Conservation (phyloP, 345 rosid species). For the Populus simonii region DNA sequence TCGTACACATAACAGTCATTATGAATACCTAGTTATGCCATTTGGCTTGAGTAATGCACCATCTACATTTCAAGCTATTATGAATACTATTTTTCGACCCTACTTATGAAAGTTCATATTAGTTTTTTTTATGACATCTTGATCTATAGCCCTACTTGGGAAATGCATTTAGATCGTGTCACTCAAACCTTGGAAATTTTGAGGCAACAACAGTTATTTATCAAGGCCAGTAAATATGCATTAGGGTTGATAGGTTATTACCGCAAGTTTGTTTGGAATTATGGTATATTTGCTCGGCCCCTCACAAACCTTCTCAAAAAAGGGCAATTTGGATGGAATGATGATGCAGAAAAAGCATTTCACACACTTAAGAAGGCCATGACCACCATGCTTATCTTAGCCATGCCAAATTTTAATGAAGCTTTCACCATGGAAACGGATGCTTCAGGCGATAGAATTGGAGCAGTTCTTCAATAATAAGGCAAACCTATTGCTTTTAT, state of each 20-base stretch:
- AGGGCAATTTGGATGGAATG: too few relatives aligned
- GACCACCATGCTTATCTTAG: neutral
- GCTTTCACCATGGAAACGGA: neutral
- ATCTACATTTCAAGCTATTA: neutral
- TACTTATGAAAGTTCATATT: neutral
- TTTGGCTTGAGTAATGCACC: conserved; percentile 1
- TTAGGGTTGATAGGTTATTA: neutral
- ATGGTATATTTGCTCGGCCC: too few relatives aligned
- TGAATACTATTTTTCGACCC: neutral
- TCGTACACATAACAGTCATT: neutral
- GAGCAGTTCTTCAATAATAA: neutral
- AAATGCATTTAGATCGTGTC: too few relatives aligned
- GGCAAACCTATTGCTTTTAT: too few relatives aligned
- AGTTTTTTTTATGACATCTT: neutral
- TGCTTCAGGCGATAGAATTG: neutral
- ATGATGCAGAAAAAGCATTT: neutral
- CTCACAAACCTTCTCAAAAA: too few relatives aligned
- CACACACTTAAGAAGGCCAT: neutral
- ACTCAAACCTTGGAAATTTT: too few relatives aligned
- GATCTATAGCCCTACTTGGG: too few relatives aligned
- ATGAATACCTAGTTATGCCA: neutral
- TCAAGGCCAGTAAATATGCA: too few relatives aligned
- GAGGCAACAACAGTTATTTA: too few relatives aligned
- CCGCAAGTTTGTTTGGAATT: neutral
- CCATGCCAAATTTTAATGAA: neutral